A percentile compares a stretch with the other conserved stretches of the same genome.
Evolutionary conservation across 805 yeast genomes (phyloP).

Genomic region (Pichia kluyveri): DNA sequence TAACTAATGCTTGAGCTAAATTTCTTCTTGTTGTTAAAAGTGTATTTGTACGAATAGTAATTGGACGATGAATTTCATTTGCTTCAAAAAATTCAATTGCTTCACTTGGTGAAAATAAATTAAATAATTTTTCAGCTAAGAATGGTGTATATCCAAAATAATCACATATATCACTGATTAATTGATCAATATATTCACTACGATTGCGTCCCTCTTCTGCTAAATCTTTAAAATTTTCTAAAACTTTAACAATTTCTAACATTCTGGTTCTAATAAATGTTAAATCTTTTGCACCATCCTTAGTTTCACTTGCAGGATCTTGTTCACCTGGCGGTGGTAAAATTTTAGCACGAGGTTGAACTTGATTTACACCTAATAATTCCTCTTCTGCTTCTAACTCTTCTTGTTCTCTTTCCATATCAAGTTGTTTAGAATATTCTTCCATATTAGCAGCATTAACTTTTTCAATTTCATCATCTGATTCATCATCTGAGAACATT

Average conservation of each 20-base stretch:
- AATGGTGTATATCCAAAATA: conserved; percentile 91
- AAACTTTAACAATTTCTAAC: conserved; percentile 88
- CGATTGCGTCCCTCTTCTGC: conserved; percentile 85
- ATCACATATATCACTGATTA: conserved; percentile 78
- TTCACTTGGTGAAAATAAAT: conserved; percentile 87
- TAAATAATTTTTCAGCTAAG: conserved; percentile 88
- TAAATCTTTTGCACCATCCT: conserved; percentile 37
- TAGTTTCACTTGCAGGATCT: conserved; percentile 37
- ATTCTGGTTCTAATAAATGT: conserved; percentile 85
- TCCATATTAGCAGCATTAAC: conserved; percentile 81
- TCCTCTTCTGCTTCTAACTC: conserved; percentile 57
- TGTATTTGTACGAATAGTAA: conserved; percentile 96
- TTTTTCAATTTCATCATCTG: conserved; percentile 55
- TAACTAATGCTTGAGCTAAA: conserved; percentile 87
- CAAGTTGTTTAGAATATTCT: conserved; percentile 59
- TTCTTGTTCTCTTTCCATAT: conserved; percentile 46
- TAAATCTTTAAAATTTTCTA: conserved; percentile 77
- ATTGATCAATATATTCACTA: conserved; percentile 68
- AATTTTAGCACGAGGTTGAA: conserved; percentile 68
- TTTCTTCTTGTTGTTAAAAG: conserved; percentile 91
- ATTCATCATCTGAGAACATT: conserved; percentile 69
- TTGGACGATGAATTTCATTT: conserved; percentile 92
- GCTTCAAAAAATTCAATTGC: conserved; percentile 99
- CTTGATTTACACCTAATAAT: conserved; percentile 45
- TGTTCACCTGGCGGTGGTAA: conserved; percentile 66